phyloP scores from a whole-genome alignment of 139 green algal species.

The Chlorella sp. region DNA sequence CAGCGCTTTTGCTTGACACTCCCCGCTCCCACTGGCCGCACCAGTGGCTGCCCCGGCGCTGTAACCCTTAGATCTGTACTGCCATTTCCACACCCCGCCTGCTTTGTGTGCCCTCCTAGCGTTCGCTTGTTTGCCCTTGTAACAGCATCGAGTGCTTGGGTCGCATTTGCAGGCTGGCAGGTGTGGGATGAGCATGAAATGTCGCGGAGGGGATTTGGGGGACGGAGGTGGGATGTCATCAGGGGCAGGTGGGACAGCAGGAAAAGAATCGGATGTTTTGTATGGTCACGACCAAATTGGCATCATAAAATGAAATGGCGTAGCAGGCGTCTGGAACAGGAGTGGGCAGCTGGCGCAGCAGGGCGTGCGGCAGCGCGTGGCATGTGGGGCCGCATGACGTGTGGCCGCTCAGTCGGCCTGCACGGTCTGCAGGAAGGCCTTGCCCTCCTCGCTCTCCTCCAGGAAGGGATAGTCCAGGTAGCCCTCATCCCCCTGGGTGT shows the following conservation, averaged over 20 bases:
- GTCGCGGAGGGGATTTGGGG: no score
- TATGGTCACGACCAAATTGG: background rate
- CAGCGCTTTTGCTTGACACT: no score
- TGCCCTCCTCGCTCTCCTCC: constrained; percentile 60
- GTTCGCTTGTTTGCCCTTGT: no score
- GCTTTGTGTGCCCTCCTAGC: no score
- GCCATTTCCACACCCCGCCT: no score
- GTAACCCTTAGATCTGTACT: no score
- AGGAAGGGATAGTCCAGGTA: constrained; percentile 90
- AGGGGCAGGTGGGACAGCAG: background rate
- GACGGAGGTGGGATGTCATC: background rate
- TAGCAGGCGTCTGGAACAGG: background rate
- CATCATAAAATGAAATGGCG: background rate
- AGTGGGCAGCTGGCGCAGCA: background rate
- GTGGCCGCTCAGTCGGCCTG: background rate
- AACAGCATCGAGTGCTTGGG: background rate
- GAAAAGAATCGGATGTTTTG: background rate
- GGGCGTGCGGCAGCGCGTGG: no score
- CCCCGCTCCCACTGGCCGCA: no score
- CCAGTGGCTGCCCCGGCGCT: no score
- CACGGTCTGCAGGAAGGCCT: constrained; percentile 5
- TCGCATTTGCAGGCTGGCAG: background rate
- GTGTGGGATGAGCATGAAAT: no score
- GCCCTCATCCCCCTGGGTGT: constrained; percentile 61
- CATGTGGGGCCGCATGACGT: no score